phyloP scores from a whole-genome alignment of 2,329 filamentous ascomycete genomes.

The Coniochaeta sp. region DNA sequence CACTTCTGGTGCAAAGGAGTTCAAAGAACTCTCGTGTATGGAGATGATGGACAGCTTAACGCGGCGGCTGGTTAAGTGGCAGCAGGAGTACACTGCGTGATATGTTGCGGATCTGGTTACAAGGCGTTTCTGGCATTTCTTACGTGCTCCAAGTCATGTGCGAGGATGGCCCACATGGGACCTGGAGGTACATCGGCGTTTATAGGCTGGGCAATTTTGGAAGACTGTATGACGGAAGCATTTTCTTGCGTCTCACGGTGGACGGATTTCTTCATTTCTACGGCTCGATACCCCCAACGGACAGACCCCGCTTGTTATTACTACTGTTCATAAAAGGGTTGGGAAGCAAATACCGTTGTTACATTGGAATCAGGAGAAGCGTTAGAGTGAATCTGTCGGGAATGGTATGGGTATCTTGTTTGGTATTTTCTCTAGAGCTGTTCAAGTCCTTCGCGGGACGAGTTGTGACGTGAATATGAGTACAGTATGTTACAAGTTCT shows the following conservation, averaged over 20 bases:
- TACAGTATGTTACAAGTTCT: neutral
- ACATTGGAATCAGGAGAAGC: neutral
- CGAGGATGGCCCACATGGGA: too few species aligned
- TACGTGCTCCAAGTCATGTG: too few species aligned
- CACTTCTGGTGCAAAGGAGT: constrained; percentile 38
- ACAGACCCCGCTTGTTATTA: neutral
- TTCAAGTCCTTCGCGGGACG: neutral
- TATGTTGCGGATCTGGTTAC: neutral
- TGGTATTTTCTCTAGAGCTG: neutral
- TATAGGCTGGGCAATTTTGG: constrained; percentile 1
- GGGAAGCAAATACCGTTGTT: neutral
- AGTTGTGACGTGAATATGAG: neutral
- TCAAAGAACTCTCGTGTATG: constrained; percentile 68
- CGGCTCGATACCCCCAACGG: neutral
- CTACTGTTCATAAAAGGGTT: neutral
- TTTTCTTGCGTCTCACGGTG: neutral
- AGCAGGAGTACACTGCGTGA: constrained; percentile 55
- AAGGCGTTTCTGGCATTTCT: constrained; percentile 5
- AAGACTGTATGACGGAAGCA: too few species aligned
- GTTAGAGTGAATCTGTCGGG: neutral
- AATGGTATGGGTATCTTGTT: neutral
- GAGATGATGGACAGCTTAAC: constrained; percentile 91
- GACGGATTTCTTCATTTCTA: neutral
- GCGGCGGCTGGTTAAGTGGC: constrained; percentile 76
- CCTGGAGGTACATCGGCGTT: neutral